Percentiles rank a stretch among this genome's conserved stretches.
phyloP scores from a whole-genome alignment of 2,329 filamentous ascomycete genomes.

The Lachnellula arida region DNA sequence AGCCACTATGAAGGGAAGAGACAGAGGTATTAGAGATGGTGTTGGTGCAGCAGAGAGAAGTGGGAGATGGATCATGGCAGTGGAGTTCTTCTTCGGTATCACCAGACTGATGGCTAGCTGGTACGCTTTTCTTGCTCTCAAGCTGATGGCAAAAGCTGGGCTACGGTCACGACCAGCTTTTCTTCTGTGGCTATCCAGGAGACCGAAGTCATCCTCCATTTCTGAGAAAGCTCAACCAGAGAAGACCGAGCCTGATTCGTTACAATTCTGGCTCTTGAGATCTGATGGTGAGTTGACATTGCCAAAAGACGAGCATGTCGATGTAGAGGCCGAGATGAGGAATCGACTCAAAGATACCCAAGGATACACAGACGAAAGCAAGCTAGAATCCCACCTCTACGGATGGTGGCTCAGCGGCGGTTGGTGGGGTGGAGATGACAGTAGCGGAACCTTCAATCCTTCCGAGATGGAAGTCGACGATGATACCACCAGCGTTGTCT shows the following conservation, averaged over 20 bases:
- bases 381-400: slow-evolving; percentile 72
- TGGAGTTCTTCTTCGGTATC: slow-evolving; percentile 74
- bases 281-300: slow-evolving; percentile 50
- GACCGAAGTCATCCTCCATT: slow-evolving; percentile 20
- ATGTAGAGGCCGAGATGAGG: slow-evolving; percentile 77
- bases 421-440: slow-evolving; percentile 79
- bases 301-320: slow-evolving; percentile 60
- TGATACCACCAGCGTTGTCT: slow-evolving; percentile 79
- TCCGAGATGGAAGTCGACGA: slow-evolving; percentile 51
- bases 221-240: slow-evolving; percentile 11
- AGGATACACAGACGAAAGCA: slow-evolving; percentile 51
- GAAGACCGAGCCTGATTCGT: slow-evolving; percentile 28
- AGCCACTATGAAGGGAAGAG: slow-evolving; percentile 37
- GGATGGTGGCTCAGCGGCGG: slow-evolving; percentile 79
- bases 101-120: slow-evolving; percentile 55
- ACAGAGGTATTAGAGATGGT: slow-evolving; percentile 51
- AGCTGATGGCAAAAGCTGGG: slow-evolving; percentile 52
- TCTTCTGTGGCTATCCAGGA: slow-evolving; percentile 42
- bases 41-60: slow-evolving; percentile 76
- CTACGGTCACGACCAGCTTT: slow-evolving; percentile 60
- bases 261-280: slow-evolving; percentile 50
- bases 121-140: slow-evolving; percentile 26
- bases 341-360: slow-evolving; percentile 47
- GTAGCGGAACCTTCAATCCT: slow-evolving; percentile 72
- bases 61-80: slow-evolving; percentile 70